A percentile compares a stretch with the other conserved stretches of the same genome.
Evolutionary conservation across 1,284 basidiomycete species (phyloP).

Genomic region (Neolentinus lepideus): DNA sequence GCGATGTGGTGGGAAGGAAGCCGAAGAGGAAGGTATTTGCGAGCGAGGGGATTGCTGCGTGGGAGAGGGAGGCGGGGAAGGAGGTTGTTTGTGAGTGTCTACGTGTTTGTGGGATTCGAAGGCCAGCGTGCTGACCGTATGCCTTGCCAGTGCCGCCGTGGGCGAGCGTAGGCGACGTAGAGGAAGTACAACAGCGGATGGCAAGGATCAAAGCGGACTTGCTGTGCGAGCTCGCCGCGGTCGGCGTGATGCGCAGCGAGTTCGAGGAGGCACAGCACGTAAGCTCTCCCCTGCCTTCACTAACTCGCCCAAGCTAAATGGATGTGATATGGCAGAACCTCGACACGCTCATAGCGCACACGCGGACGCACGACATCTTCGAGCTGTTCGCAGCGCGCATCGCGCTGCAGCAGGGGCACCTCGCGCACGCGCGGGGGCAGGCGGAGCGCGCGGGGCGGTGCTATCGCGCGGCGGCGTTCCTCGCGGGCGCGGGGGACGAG

Average conservation of each 20-base stretch:
- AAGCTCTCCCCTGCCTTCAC: conserved; percentile 5
- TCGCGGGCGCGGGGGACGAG: conserved; percentile 33
- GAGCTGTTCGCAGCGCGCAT: conserved; percentile 50
- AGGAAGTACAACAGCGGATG: conserved; percentile 40
- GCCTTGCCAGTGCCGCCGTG: conserved; percentile 34
- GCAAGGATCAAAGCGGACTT: conserved; percentile 64
- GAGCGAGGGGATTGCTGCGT: conserved; percentile 46
- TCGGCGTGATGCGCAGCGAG: conserved; percentile 58
- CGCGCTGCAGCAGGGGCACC: conserved; percentile 60
- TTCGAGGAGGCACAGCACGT: conserved; percentile 52
- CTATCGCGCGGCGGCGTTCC: conserved; percentile 49
- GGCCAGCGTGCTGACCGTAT: background rate
- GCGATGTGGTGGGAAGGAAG: conserved; percentile 63
- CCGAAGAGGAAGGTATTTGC: conserved; percentile 68
- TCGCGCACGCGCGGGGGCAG: conserved; percentile 53
- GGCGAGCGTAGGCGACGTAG: conserved; percentile 43
- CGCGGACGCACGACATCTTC: conserved; percentile 51
- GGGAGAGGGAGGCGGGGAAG: conserved; percentile 38
- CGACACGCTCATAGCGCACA: conserved; percentile 49
- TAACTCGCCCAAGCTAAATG: background rate
- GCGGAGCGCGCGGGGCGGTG: conserved; percentile 45
- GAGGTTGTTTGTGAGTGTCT: conserved; percentile 25
- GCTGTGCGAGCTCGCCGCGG: conserved; percentile 56
- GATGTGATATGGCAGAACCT: conserved; percentile 34
- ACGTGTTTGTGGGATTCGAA: background rate